Evolutionary conservation across 1,284 basidiomycete species (phyloP), one percentile per base, ranked within the genome.

Genomic region (Prillingera fragicola): DNA sequence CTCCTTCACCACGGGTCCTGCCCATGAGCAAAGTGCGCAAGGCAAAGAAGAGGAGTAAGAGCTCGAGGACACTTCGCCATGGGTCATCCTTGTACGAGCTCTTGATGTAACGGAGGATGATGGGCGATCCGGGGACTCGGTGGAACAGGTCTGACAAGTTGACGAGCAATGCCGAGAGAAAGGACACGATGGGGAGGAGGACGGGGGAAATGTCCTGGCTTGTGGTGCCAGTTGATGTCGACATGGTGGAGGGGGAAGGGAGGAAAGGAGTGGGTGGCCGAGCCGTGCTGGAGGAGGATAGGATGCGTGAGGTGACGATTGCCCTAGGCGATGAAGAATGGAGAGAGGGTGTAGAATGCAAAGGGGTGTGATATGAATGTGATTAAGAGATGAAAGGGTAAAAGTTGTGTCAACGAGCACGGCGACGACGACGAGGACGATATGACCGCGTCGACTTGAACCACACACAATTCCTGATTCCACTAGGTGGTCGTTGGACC

Each of bases 81-180:
- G 95, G 94, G 70, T 92, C 89, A 67, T 92, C 84, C 83, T 47
- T 90, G 85, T 66, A 90, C 80, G 71, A 74, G 29, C 69, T 72
- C 70, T 81, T 84, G 72, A 95, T 85, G 71, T 96, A 96, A 59
- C 91, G 86, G 44, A 85, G 79, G 53, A 95, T 72, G 62, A 96
- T 88, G 8, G 86, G 82, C 14, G 88, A 92, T 39, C 92, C 91
- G 3, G 91, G 92, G 23, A 95, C 73, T 45, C 62, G 55, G 32
- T 67, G 56, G 50, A 74, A 64, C n/a, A 52, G 29, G 19, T 51
- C 27, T 19, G 52, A 45, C 10, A 66, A 27, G 23, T 50, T 54
- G 29, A 53, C 36, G 36, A 67, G 50, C 7, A 53, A 35, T 13
- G 57, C 53, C 2, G 61, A 58, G 25, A 70, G 55, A 44, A 63